Base-by-base conservation (phyloP, 108 stramenopile genomes). In the Fragilariopsis cylindrus region DNA sequence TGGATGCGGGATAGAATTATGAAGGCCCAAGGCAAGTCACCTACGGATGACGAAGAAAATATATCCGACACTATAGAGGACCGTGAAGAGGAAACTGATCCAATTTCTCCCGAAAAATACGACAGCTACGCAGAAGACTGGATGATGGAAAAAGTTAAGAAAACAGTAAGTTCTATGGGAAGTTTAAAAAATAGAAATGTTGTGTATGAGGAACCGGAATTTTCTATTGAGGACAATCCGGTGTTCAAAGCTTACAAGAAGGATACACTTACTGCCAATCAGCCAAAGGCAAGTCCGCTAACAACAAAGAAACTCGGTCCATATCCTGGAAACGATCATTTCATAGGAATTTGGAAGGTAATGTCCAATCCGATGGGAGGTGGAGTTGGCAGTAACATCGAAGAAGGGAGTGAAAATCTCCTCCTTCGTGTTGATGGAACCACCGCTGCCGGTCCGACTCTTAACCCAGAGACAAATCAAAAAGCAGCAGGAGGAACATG, bases 401-500 rank as follows among this genome's bases (percentile, higher is more conserved):
- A 78, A 8, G 70, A 70, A 4, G 65, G 60, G 42, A 79, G 74
- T 42, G 88, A 91, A 46, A 94, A 92, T 72, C 75, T 94, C 15
- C 64, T 88, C 47, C 56, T 88, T 21, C 89, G 93, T 48, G 87
- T 94, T 7, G 93, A 94, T 68, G 93, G 91, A 52, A 83, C 81
- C 48, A 86, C 82, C 42, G 82, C 87, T 48, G 93, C 91, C 11
- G 93, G 93, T 0, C 93, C 91, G 4, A 81, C 90, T 7, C 69
- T 94, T 5, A 88, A 94, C 67, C 71, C 63, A n/a, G 73, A 90
- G 70, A 85, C 79, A 48, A 79, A 63, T 49, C 91, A 94, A 16
- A 90, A 88, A 57, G 87, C 91, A 19, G 83, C 91, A 3, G 93
- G 93, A 19, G 93, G 93, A 7, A 86, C 81, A 16, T 94, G 93